Evolutionary conservation across 139 green algal genomes (phyloP), one percentile per base, ranked within the genome.

Genomic region (Chlorella sorokiniana): DNA sequence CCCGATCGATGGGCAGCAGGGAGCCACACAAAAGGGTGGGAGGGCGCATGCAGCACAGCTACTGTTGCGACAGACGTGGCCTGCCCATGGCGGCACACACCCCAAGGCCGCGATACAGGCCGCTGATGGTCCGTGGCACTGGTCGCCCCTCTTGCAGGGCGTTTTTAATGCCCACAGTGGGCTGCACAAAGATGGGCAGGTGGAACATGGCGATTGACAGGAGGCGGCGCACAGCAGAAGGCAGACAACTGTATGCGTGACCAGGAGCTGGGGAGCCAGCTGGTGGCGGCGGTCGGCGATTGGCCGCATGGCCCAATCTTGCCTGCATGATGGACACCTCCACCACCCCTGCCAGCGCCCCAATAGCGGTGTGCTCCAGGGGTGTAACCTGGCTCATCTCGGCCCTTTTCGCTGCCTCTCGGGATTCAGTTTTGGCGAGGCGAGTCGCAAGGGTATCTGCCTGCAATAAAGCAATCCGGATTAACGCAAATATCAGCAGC

Each of bases 121-220:
- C 84, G 8, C 83, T 33, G 4, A 90, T 85, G 40, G 86, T 90
- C 6, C 56, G 79, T 1, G 94, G 94, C 18, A 98, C 79, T 4
- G 93, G 88, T 3, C 95, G 73, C 2, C 93, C 94, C 76, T 92
- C 89, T 70, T 93, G 90, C 59, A 98, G 71, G 4, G 94, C 95
- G 65, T 98, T 98, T 81, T 98, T 98, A 45, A 98, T 88, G 5
- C 87, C 93, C 37, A 98, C 89, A 18, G 93, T 94, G 0, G 95
- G 95, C 86, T 97, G 85, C 75, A 37, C 1, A 51, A 4, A 7
- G 11, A 40, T 29, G 42, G 0, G 33, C 3, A 14, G 45, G 31
- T 40, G 76, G 0, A 23, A 45, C 3, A 37, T 0, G 3, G 61
- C 38, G 10, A 51, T 20, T 51, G 6, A 44, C 11, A n/a, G 31